Percentiles rank a stretch among this genome's conserved stretches.
Evolutionary conservation across 192 early-diverging fungal genomes (phyloP).

Genomic region (Umbelopsis vinacea): DNA sequence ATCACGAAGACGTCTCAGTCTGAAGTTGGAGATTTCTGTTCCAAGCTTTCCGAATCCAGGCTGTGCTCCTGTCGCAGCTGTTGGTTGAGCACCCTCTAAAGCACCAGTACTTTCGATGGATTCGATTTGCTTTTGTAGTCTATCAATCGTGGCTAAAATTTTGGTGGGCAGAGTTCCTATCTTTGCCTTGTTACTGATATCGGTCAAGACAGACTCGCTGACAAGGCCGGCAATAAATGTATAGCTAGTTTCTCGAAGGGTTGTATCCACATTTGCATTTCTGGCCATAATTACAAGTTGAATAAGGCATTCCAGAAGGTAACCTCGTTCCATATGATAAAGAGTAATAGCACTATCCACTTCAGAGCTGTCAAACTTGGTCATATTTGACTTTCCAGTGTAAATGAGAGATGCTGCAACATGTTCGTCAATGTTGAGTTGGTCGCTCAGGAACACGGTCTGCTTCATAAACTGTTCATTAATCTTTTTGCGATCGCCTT

Average conservation of each 20-base stretch:
- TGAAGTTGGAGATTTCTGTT: conserved; percentile 42
- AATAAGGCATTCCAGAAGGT: conserved; percentile 58
- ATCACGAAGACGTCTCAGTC: conserved; percentile 44
- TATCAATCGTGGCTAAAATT: conserved; percentile 53
- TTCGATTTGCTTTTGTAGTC: conserved; percentile 50
- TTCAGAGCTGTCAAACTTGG: conserved; percentile 39
- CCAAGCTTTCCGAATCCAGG: conserved; percentile 34
- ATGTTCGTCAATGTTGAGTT: conserved; percentile 80
- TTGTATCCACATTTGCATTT: conserved; percentile 44
- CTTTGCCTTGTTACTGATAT: conserved; percentile 20
- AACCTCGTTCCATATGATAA: conserved; percentile 69
- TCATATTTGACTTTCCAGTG: conserved; percentile 36
- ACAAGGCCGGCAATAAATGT: conserved; percentile 47
- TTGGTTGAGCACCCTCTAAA: conserved; percentile 51
- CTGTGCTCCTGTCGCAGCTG: conserved; percentile 8
- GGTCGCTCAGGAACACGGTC: conserved; percentile 74
- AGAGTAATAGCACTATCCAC: conserved; percentile 69
- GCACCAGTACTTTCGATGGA: conserved; percentile 49
- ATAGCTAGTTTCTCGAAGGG: conserved; percentile 50
- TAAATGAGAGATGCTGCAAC: conserved; percentile 69
- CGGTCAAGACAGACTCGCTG: neutral
- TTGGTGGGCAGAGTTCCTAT: conserved; percentile 56
- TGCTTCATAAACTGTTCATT: conserved; percentile 72
- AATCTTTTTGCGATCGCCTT: conserved; percentile 61
- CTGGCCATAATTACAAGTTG: conserved; percentile 58